Percentiles rank a stretch among this genome's conserved stretches.
Conservation (phyloP, 2,329 filamentous ascomycete species). For the Didymella arachidicola region DNA sequence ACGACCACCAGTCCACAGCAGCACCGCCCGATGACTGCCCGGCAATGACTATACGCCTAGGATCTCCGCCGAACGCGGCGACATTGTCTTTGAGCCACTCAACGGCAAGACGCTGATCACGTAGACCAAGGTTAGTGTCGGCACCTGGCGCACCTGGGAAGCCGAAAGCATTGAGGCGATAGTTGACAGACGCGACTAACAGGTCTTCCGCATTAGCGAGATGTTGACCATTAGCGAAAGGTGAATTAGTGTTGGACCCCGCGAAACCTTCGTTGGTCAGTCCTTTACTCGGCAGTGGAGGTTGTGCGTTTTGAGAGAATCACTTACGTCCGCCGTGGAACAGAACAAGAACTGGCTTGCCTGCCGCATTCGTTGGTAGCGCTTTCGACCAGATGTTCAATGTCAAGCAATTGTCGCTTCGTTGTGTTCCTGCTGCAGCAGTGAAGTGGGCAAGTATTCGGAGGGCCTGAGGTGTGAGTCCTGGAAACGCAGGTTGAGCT, state of each 20-base stretch:
- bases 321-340: conserved; percentile 53
- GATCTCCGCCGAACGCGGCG: conserved; percentile 60
- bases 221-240: conserved; percentile 50
- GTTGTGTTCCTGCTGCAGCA: conserved; percentile 25
- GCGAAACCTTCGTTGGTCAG: conserved; percentile 39
- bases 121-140: conserved; percentile 58
- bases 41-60: conserved; percentile 53
- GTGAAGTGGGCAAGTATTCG: conserved; percentile 30
- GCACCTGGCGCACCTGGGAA: conserved; percentile 43
- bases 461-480: conserved; percentile 33
- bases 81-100: conserved; percentile 63
- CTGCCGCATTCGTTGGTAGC: conserved; percentile 15
- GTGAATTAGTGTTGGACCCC: conserved; percentile 46
- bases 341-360: conserved; percentile 52
- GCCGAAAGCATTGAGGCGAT: conserved; percentile 48
- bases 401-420: conserved; percentile 44
- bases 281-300: neutral
- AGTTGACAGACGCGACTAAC: conserved; percentile 55
- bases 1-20: conserved; percentile 57
- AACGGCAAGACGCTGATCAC: conserved; percentile 62
- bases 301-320: neutral
- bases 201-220: conserved; percentile 50
- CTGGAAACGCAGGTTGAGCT: conserved; percentile 28
- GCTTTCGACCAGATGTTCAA: conserved; percentile 46
- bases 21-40: conserved; percentile 59